phyloP scores from a whole-genome alignment of 768 basidiomycete species.

The Russula griseocarnosa region DNA sequence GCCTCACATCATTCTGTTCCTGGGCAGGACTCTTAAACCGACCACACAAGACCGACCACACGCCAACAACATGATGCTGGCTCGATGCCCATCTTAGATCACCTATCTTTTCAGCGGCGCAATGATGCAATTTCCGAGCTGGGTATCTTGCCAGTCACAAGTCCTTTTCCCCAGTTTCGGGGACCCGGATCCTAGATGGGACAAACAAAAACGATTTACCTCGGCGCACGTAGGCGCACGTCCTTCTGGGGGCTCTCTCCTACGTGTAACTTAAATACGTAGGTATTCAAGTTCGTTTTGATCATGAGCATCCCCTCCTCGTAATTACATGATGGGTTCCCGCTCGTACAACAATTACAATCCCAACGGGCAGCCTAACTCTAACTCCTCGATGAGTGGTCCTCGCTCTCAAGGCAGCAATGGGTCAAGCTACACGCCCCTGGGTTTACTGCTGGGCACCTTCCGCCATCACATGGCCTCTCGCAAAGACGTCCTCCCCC shows the following conservation, averaged over 20 bases:
- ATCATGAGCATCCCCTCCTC: neutral
- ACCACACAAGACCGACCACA: too few species aligned
- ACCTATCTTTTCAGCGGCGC: neutral
- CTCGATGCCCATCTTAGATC: neutral
- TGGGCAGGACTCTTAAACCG: too few species aligned
- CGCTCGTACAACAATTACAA: neutral
- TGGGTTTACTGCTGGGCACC: too few species aligned
- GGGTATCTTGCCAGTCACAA: neutral
- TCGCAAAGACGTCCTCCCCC: too few species aligned
- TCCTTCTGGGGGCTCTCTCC: neutral
- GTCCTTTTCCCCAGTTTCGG: neutral
- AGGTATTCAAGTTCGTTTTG: too few species aligned
- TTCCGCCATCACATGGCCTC: too few species aligned
- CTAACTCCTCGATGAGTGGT: neutral
- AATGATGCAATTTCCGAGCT: conserved; percentile 1
- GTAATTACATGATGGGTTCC: neutral
- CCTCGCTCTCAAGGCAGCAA: neutral
- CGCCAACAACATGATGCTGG: neutral
- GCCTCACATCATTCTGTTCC: too few species aligned
- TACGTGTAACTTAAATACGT: neutral
- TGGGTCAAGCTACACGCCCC: too few species aligned
- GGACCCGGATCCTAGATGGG: too few species aligned
- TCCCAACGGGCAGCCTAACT: neutral
- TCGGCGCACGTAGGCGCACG: neutral
- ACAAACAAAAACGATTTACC: neutral